These are phyloP conservation scores for Ramaria rubella DNA, from an alignment of 768 basidiomycete species.

Conservation along the genomic window DNA sequence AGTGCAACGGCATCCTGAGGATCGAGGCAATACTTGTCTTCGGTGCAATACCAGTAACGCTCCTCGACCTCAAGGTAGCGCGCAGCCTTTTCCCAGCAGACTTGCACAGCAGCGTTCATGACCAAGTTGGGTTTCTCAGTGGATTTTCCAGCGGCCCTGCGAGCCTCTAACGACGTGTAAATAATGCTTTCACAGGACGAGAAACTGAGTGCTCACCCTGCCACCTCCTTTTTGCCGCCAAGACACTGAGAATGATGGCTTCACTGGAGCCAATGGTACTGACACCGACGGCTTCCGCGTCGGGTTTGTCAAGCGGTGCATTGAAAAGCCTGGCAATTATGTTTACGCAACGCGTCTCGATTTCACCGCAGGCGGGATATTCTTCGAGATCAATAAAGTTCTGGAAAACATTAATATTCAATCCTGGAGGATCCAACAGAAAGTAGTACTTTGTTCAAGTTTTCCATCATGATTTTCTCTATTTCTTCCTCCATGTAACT, in stretches of 20 bases:
- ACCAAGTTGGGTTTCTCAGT: constrained; percentile 50
- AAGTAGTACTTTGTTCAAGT: constrained; percentile 40
- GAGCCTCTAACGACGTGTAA: constrained; percentile 29
- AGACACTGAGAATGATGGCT: constrained; percentile 65
- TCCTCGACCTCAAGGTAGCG: constrained; percentile 60
- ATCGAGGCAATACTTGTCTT: constrained; percentile 39
- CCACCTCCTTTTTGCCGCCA: constrained; percentile 67
- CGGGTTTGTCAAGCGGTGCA: constrained; percentile 39
- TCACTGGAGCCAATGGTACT: constrained; percentile 61
- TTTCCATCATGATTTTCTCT: constrained; percentile 52
- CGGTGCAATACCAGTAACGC: constrained; percentile 42
- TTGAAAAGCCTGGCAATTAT: constrained; percentile 37
- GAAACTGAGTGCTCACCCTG: constrained; percentile 27
- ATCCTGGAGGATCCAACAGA: background rate
- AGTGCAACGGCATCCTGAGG: constrained; percentile 51
- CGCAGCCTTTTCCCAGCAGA: constrained; percentile 60
- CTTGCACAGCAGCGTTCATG: constrained; percentile 56
- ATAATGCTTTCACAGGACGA: constrained; percentile 24
- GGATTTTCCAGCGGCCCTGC: constrained; percentile 54
- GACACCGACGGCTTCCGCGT: constrained; percentile 48
- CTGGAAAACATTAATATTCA: too few relatives aligned
- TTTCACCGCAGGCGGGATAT: constrained; percentile 49
- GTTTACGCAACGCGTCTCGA: constrained; percentile 49
- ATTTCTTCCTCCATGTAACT: constrained; percentile 56
- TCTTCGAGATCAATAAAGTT: constrained; percentile 65